Base-by-base conservation (phyloP, 257 asterid genomes). In the Haberlea rhodopensis region DNA sequence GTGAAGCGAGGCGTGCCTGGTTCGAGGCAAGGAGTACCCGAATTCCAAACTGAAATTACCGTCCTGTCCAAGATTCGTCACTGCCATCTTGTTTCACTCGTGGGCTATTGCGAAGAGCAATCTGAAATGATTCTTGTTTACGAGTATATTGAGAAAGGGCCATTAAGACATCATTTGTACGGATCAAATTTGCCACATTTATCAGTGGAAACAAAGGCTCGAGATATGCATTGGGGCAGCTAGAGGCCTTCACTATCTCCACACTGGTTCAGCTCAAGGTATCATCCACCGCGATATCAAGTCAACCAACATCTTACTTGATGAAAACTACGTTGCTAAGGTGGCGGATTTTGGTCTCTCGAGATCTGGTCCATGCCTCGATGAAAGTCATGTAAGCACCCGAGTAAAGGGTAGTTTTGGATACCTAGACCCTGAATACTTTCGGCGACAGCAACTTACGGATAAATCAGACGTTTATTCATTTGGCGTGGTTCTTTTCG, bases 141-240 rank as follows among this genome's bases (percentile, higher is more conserved):
- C 8, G 96, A 88, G 75, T 88, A 88, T 74, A 73, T 88, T 74
- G 91, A 85, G 56, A 85, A 83, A 63, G 96, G 96, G 23, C 78
- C 96, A 0, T 26, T 85, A 32, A 83, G 83, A 59, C 73, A 56
- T 57, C 90, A 88, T 66, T 71, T 88, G 55, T 88, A 85, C 8
- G 94, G 96, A 5, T 46, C 80, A 0, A 59, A 62, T 20, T n/a
- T 65, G n/a, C 80, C 84, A 3, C 84, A 85, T 0, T 34, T 88
- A 19, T 78, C 91, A 4, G n/a, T 88, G 96, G 96, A 88, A 81
- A 65, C 87, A 85, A 64, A 70, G 96, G 75, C 89, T 88, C 0
- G 96, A 88, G 57, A 77, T 88, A 58, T 88, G 96, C 84, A 85
- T 88, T 6, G 96, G 96, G n/a, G 94, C 96, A 11, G 96, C 96